Base-by-base conservation (phyloP, 106 monocot genomes). In the Allium cepa region DNA sequence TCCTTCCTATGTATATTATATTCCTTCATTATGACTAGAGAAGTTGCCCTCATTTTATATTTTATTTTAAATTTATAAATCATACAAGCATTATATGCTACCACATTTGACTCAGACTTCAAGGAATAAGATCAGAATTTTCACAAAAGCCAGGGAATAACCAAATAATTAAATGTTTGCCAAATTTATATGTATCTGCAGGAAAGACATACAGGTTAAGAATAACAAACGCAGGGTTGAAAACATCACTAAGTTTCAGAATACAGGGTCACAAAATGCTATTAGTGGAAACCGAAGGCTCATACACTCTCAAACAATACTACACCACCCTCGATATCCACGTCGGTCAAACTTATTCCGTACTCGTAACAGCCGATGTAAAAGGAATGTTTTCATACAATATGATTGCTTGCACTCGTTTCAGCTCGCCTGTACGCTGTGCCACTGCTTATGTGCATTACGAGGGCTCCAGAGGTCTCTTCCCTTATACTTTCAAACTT, bases 221-320 rank as follows among this genome's bases (percentile, higher is more conserved):
- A 53, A 71, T 80, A 26, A 74, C 74, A 5, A 79, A 80, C 13
- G 80, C 59, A 2, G 80, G 80, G n/a, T 5, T 71, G 17, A 71
- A 66, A 60, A 66, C 75, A 16, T 47, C 71, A 9, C n/a, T 80
- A 27, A 80, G 71, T 66, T 80, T 80, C 80, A 58, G 66, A 49
- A 75, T 80, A 8, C 71, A 75, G 26, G 65, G 70, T 22, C 80
- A 80, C 16, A 26, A 49, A 14, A 59, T 80, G 75, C 51, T 71
- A 7, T 11, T 80, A 7, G 75, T 75, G 3, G 80, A 80, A 48
- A 62, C 75, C 1, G 75, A 80, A n/a, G 80, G 80, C 49, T 75
- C 75, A 15, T 75, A 80, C 66, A 67, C 69, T 1, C 50, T 75
- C 9, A 51, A 75, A 14, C 47, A 70, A n/a, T 14, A 71, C 47